A percentile compares a stretch with the other conserved stretches of the same genome.
Conservation (phyloP, 805 yeast species). For the Suhomyces pyralidae region DNA sequence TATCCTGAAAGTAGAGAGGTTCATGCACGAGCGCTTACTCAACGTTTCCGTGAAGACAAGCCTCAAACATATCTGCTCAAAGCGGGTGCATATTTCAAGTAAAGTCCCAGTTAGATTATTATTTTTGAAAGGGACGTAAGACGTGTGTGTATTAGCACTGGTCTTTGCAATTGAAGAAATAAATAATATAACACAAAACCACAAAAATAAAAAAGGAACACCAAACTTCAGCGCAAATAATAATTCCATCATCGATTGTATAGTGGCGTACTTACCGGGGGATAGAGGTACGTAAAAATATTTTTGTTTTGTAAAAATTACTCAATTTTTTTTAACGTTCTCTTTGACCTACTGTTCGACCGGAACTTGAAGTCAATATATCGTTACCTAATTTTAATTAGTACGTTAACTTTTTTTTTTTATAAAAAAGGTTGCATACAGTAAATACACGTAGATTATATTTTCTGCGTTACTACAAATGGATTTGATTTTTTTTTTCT, state of each 20-base stretch:
- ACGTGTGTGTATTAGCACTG: not conserved
- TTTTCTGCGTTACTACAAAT: not conserved
- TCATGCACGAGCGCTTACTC: not conserved
- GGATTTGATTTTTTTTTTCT: conserved; percentile 1
- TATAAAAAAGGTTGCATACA: not conserved
- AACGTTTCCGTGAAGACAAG: not conserved
- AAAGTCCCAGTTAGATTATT: not conserved
- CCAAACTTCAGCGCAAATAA: not conserved
- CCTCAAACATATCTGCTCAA: not conserved
- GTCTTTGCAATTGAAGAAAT: not conserved
- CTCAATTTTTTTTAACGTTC: not conserved
- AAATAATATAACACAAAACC: not conserved
- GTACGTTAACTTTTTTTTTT: not conserved
- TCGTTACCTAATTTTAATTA: not conserved
- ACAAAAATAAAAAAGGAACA: not conserved
- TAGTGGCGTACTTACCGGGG: not conserved
- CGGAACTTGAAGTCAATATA: not conserved
- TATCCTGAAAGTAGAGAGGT: not conserved
- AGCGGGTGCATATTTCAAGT: conserved; percentile 1
- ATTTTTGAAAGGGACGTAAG: not conserved
- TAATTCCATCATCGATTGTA: conserved; percentile 2
- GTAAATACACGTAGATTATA: not conserved
- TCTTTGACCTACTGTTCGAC: not conserved
- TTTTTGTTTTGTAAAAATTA: not conserved
- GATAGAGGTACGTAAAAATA: not conserved